Conservation (phyloP, 2,329 filamentous ascomycete genomes). For the Penicillium sp. region DNA sequence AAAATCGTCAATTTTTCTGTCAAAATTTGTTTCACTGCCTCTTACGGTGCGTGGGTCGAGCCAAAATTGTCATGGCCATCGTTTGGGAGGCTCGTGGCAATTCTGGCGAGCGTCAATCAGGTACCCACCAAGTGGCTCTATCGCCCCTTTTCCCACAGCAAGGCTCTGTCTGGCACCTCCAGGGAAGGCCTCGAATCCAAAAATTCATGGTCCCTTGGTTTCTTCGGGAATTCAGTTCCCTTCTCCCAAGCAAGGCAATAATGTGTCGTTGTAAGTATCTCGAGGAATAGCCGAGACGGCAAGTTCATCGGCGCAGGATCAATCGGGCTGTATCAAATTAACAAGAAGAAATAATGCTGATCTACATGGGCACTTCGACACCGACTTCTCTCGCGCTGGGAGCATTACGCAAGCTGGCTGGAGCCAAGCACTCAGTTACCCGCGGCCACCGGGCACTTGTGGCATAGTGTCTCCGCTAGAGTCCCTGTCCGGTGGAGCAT, state of each 20-base stretch:
- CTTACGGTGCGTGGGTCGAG: conserved; percentile 8
- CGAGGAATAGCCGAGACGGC: background rate
- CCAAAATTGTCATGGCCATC: background rate
- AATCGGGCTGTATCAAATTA: conserved; percentile 17
- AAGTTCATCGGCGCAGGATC: background rate
- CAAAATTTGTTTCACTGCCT: conserved; percentile 15
- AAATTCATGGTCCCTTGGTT: background rate
- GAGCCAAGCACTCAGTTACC: conserved; percentile 36
- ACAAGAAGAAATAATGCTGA: conserved; percentile 30
- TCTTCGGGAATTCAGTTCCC: background rate
- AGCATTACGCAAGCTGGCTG: conserved; percentile 45
- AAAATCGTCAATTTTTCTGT: background rate
- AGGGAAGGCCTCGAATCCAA: background rate
- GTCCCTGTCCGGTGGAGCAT: conserved; percentile 45
- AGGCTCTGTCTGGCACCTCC: background rate
- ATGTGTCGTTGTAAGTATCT: background rate
- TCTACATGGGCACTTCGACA: conserved; percentile 36
- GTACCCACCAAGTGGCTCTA: conserved; percentile 3
- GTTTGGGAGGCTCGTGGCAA: conserved; percentile 5
- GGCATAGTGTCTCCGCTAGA: conserved; percentile 34
- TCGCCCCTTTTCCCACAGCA: conserved; percentile 6
- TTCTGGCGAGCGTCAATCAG: conserved; percentile 6
- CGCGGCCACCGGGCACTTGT: conserved; percentile 37
- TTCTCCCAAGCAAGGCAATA: background rate
- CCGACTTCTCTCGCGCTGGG: conserved; percentile 25